A percentile compares a stretch with the other conserved stretches of the same genome.
These are phyloP conservation scores for Secale cereale DNA, from an alignment of 176 grass and related monocot genomes.

Conservation along the genomic window DNA sequence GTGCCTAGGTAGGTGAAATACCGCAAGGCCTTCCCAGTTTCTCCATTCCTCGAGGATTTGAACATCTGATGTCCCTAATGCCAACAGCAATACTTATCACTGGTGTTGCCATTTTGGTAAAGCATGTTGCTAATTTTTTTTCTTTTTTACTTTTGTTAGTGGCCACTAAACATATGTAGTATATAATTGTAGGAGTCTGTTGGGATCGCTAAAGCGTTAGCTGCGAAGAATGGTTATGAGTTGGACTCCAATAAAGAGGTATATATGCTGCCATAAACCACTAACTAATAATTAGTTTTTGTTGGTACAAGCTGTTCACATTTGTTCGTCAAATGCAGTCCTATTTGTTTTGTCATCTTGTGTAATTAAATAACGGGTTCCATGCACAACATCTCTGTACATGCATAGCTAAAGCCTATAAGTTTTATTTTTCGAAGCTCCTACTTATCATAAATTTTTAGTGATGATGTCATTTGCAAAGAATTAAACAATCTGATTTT, in stretches of 20 bases:
- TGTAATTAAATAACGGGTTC: not conserved
- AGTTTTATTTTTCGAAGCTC: too few species aligned
- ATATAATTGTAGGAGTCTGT: constrained; percentile 82
- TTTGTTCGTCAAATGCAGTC: not conserved
- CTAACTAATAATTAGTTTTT: not conserved
- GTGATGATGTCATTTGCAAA: not conserved
- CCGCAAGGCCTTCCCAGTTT: constrained; percentile 89
- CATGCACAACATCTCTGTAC: not conserved
- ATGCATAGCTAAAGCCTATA: not conserved
- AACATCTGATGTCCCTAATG: constrained; percentile 65
- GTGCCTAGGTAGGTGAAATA: constrained; percentile 87
- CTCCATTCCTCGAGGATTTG: constrained; percentile 80
- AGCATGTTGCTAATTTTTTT: not conserved
- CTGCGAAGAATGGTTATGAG: constrained; percentile 94
- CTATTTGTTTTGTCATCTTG: not conserved
- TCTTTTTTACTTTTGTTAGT: not conserved
- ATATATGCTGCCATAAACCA: constrained; percentile 6
- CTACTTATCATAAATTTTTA: not conserved
- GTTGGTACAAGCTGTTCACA: not conserved
- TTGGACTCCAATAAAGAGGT: constrained; percentile 98
- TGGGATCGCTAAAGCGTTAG: constrained; percentile 97
- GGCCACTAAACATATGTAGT: constrained; percentile 21
- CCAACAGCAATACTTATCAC: constrained; percentile 90
- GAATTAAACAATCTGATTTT: not conserved
- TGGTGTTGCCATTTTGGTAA: constrained; percentile 97